phyloP scores from a whole-genome alignment of 768 basidiomycete species.

The Phaffia australis region DNA sequence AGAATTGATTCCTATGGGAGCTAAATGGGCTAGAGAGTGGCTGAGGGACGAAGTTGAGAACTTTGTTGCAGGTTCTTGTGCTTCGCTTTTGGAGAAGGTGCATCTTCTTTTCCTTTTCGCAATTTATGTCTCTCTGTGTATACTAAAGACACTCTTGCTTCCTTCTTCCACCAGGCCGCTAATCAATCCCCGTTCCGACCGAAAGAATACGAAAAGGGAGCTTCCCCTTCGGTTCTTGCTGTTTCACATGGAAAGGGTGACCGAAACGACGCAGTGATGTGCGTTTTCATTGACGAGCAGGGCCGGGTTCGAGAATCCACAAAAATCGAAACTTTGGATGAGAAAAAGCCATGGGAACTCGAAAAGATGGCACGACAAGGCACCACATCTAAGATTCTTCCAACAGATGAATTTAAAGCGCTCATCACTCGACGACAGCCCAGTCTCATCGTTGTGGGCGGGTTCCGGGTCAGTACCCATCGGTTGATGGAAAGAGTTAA shows the following conservation, averaged over 20 bases:
- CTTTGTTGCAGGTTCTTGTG: conserved; percentile 56
- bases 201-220: conserved; percentile 58
- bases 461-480: conserved; percentile 69
- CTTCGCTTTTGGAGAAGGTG: conserved; percentile 59
- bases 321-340: conserved; percentile 75
- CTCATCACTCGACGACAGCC: conserved; percentile 73
- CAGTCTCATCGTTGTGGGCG: conserved; percentile 78
- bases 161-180: conserved; percentile 52
- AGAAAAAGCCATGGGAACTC: conserved; percentile 45
- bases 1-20: conserved; percentile 68
- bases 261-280: conserved; percentile 73
- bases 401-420: conserved; percentile 55
- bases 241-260: conserved; percentile 93
- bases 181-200: conserved; percentile 66
- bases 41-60: conserved; percentile 86
- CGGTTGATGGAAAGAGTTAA: conserved; percentile 31
- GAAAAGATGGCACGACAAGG: neutral
- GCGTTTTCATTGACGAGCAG: conserved; percentile 75
- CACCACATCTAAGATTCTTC: neutral
- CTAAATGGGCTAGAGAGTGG: conserved; percentile 83
- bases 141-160: neutral
- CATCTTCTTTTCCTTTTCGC: conserved; percentile 6
- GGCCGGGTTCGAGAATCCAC: conserved; percentile 84
- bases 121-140: neutral
- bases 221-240: conserved; percentile 65